Base-by-base conservation (phyloP, 2,329 filamentous ascomycete species). In the Cryphonectria japonica region DNA sequence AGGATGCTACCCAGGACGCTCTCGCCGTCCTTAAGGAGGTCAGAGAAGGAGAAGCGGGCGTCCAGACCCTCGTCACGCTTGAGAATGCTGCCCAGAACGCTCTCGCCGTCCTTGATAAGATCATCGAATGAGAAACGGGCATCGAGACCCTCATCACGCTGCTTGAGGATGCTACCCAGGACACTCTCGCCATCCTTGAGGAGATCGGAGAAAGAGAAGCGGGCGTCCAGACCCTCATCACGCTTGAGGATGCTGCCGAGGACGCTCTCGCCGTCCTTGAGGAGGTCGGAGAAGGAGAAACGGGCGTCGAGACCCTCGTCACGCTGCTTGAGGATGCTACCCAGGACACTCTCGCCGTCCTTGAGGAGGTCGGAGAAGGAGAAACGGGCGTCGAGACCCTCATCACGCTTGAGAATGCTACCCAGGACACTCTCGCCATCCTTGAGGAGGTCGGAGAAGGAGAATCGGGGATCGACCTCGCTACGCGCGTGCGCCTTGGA, bases 361-460 rank as follows among this genome's bases (percentile, higher is more conserved):
- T 54, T 26, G 7, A 54, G 22, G 5, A 54, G 50, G 8, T 54
- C 50, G 4, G 8, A 9, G n/a, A 54, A 54, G n/a, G 50, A 54
- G 22, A 54, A 54, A 2, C 50, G 50, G n/a, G 50, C n/a, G n/a
- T 54, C 50, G 8, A 54, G 43, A 14, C 43, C 29, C 26, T 61
- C 29, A 3, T 29, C n/a, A 1, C 29, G 43, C 43, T 50, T 50
- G 16, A 50, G 16, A 2, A 50, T 6, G 43, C 19, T 50, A 19
- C 16, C 7, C 3, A 26, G 2, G 11, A 54, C n/a, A n/a, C 9
- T 54, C 50, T 54, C 50, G n/a, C 50, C 50, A 7, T 54, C 50
- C n/a, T 54, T 26, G n/a, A 54, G 50, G 50, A 54, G 50, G 50
- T 54, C 50, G n/a, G n/a, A 26, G 52, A 57, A 57, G n/a, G 52